Conservation (phyloP, 306 rosid genomes). For the Rosa persica region DNA sequence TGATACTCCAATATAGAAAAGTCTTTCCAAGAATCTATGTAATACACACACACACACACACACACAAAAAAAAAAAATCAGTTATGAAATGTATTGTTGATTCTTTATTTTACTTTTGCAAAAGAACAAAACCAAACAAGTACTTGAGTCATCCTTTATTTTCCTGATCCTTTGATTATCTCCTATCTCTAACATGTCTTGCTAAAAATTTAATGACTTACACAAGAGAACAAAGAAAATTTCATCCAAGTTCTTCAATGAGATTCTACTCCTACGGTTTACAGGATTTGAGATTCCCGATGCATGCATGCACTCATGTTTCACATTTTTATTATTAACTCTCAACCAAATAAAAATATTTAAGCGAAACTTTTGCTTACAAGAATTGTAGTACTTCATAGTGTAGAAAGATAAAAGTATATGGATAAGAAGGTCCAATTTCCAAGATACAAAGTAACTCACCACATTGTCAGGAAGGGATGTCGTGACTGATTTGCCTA, state of each 20-base stretch:
- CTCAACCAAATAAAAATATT: not conserved
- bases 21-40: not conserved
- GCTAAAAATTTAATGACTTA: not conserved
- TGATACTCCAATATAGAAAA: not conserved
- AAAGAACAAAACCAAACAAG: not conserved
- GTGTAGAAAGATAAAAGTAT: not conserved
- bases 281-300: not conserved
- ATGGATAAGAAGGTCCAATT: not conserved
- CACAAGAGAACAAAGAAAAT: not conserved
- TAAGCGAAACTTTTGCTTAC: not conserved
- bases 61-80: not conserved
- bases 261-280: not conserved
- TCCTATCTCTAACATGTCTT: not conserved
- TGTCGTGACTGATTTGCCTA: slow-evolving; percentile 85
- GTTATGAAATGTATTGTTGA: not conserved
- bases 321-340: not conserved
- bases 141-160: not conserved
- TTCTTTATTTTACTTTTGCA: not conserved
- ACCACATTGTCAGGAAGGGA: slow-evolving; percentile 99
- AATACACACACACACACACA: not conserved
- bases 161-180: not conserved
- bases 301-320: not conserved
- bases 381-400: too few relatives aligned
- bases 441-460: slow-evolving; percentile 30
- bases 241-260: not conserved